Percentiles rank a stretch among this genome's conserved stretches.
phyloP scores from a whole-genome alignment of 441 rosid species.

The Capsella rubella region DNA sequence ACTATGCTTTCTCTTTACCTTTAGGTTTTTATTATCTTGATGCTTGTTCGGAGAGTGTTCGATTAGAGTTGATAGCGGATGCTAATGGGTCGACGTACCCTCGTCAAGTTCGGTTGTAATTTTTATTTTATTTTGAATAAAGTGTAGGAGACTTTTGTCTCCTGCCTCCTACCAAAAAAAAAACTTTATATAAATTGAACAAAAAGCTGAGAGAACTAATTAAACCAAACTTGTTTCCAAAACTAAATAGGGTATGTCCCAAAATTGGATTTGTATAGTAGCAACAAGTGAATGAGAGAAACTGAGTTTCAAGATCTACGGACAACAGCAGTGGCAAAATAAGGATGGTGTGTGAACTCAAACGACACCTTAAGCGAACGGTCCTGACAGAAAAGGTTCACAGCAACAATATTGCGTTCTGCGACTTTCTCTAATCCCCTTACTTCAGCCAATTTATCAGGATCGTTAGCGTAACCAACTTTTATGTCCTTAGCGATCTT shows the following conservation, averaged over 20 bases:
- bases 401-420: slow-evolving; percentile 82
- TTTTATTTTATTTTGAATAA: too few relatives aligned
- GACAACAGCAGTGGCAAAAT: slow-evolving; percentile 87
- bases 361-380: slow-evolving; percentile 84
- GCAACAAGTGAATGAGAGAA: slow-evolving; percentile 21
- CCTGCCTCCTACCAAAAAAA: too few relatives aligned
- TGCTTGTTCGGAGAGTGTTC: too few relatives aligned
- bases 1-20: too few relatives aligned
- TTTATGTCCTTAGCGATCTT: slow-evolving; percentile 81
- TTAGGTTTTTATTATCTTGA: too few relatives aligned
- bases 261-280: slow-evolving; percentile 1
- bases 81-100: too few relatives aligned
- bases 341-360: slow-evolving; percentile 90
- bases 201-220: not conserved
- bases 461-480: slow-evolving; percentile 69
- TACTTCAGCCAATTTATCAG: slow-evolving; percentile 76
- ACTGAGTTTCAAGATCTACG: slow-evolving; percentile 73
- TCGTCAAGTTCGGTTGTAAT: too few relatives aligned
- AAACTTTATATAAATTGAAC: too few relatives aligned
- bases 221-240: not conserved
- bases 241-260: slow-evolving; percentile 1
- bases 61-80: too few relatives aligned
- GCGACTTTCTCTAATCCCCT: slow-evolving; percentile 87
- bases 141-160: too few relatives aligned
- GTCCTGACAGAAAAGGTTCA: slow-evolving; percentile 70